phyloP scores from a whole-genome alignment of 345 rosid species.

The Eucalyptus microcorys region DNA sequence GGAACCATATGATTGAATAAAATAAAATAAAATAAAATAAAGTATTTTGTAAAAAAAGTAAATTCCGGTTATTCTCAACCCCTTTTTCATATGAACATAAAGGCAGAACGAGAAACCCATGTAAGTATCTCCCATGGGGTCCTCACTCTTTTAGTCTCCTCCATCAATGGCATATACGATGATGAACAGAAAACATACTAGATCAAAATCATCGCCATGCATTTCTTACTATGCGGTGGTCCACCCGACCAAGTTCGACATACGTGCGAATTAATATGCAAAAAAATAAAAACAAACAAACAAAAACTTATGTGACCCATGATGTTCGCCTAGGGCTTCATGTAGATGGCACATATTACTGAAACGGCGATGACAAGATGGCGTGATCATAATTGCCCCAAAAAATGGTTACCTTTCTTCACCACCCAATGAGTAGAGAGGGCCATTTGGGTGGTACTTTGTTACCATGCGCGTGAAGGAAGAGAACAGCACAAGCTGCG shows the following conservation, averaged over 20 bases:
- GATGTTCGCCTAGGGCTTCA: background rate
- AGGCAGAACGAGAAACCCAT: background rate
- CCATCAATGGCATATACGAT: background rate
- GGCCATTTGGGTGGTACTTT: background rate
- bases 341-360: background rate
- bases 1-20: conserved; percentile 10
- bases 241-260: background rate
- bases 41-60: background rate
- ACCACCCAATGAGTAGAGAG: background rate
- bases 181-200: background rate
- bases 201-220: background rate
- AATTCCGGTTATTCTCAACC: background rate
- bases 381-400: background rate
- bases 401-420: conserved; percentile 8
- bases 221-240: background rate
- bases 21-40: background rate
- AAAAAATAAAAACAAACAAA: background rate
- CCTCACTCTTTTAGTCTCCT: background rate
- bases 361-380: background rate
- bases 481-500: conserved; percentile 5
- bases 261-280: background rate
- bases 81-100: background rate
- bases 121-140: background rate
- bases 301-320: background rate
- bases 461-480: background rate